Evolutionary conservation across 805 yeast genomes (phyloP), one percentile per base, ranked within the genome.

Genomic region (Candida fluviatilis): DNA sequence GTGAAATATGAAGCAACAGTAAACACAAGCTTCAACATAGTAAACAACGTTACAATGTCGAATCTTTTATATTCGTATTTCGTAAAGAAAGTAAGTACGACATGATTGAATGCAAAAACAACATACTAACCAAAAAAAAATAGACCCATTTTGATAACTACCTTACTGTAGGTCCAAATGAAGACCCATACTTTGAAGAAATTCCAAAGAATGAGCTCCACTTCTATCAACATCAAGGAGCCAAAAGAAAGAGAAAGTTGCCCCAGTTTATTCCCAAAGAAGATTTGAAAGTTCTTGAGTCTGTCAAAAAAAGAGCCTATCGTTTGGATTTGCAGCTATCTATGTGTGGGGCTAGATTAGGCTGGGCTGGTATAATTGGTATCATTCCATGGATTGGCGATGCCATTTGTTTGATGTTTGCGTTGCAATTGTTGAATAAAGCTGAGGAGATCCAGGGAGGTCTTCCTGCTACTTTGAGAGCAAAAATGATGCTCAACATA

Each of bases 281-380:
- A 7, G 72, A 67, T 36, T 46, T 58, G 35, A 56, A 61, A 37
- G 47, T 65, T 4, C 51, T 67, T 31, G 51, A 64, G 27, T 55
- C 64, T 1, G 66, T 66, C 29, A 66, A 60, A 44, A 43, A 57
- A 10, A 54, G 53, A 39, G 71, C 73, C 7, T 66, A 66, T 40
- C 46, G 68, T 16, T 50, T 65, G 29, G 73, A 67, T 43, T 51
- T 66, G 36, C 71, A 61, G 42, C 52, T 66, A 43, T 58, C 66
- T 36, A 17, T 65, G 12, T 65, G 71, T 46, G 73, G 73, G 3
- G 35, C 60, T 3, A 49, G 71, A 30, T 36, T 66, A 6, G 73
- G 73, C 4, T 66, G 71, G 72, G 67, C 71, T 0, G 71, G 67
- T 1, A 37, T 67, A 21, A 60, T 67, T 35, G 72, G 71, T 5